Base-by-base conservation (phyloP, 2,329 filamentous ascomycete species). In the Fusarium pininemorale region DNA sequence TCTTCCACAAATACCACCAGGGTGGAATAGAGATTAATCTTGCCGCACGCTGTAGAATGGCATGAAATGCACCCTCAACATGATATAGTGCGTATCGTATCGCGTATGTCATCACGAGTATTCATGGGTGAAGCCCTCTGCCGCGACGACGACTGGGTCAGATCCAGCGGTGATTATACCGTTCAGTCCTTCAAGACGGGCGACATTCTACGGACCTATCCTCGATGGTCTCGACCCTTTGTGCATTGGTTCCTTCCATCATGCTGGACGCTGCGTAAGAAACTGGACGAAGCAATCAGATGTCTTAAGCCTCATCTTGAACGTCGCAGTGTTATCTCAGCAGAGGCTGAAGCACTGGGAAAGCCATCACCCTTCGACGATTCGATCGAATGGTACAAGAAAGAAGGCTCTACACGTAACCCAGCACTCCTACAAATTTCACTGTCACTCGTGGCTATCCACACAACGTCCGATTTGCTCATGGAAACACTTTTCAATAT, bases 311-410 rank as follows among this genome's bases (percentile, higher is more conserved):
- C 62, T 1, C 42, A 39, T 14, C 18, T 67, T 9, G 44, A 67
- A 1, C 51, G 26, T 6, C 64, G 64, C 16, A 51, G 50, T 0
- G 48, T 87, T 13, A 84, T 90, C 61, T 76, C 81, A 41, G 10
- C 24, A 4, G 44, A 66, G 20, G 55, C 66, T 6, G 8, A n/a
- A 18, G 16, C 44, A 7, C 20, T 50, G 12, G 53, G 53, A 11
- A 39, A 55, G 11, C 37, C 38, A 3, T 53, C 32, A 1, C 32
- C 24, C 8, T 51, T 45, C 71, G 63, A 15, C 32, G 88, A 90
- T 79, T 87, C 86, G 66, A 80, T 90, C 39, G 88, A 85, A 15
- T 90, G 89, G 89, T 82, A 85, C 63, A 88, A 90, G n/a, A 66
- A 81, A 82, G n/a, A 82, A 83, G 48, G 87, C 7, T 11, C 87